These are phyloP conservation scores for Globisporangium irregulare DNA, from an alignment of 352 stramenopile genomes.

Conservation along the genomic window DNA sequence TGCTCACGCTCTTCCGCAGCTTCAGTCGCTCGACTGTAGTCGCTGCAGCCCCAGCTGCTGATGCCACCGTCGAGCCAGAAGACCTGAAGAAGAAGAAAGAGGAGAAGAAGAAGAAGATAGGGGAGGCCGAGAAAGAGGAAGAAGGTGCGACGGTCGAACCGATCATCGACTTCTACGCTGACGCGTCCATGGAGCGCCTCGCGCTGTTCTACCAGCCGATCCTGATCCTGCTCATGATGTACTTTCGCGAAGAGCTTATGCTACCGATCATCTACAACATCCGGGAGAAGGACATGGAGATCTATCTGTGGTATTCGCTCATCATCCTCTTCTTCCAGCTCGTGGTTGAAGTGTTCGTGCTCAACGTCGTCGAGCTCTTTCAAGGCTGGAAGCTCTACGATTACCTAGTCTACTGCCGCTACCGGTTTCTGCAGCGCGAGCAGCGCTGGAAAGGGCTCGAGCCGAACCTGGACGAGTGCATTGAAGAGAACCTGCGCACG, in stretches of 20 bases:
- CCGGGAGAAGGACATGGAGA: constrained; percentile 97
- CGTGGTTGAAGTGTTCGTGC: constrained; percentile 93
- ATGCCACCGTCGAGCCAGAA: not conserved
- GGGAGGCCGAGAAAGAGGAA: constrained; percentile 50
- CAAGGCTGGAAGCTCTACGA: constrained; percentile 98
- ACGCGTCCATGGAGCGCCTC: constrained; percentile 91
- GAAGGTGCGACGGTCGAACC: constrained; percentile 93
- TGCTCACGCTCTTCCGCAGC: constrained; percentile 46
- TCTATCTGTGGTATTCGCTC: constrained; percentile 95
- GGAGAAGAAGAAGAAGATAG: constrained; percentile 39
- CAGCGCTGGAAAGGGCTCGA: constrained; percentile 96
- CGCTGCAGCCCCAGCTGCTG: not conserved
- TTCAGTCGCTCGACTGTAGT: constrained; percentile 47
- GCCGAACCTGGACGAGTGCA: constrained; percentile 95
- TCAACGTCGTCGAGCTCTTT: constrained; percentile 95
- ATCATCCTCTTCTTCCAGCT: constrained; percentile 96
- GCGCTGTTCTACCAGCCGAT: constrained; percentile 93
- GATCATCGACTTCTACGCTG: constrained; percentile 93
- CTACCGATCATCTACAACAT: constrained; percentile 96
- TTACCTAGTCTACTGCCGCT: constrained; percentile 96
- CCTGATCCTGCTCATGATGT: constrained; percentile 94
- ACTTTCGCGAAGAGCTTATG: constrained; percentile 91
- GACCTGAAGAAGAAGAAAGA: constrained; percentile 5
- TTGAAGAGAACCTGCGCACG: constrained; percentile 93
- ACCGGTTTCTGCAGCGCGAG: constrained; percentile 95